Evolutionary conservation across 768 basidiomycete genomes (phyloP), one percentile per base, ranked within the genome.

Genomic region (Suillus subaureus): DNA sequence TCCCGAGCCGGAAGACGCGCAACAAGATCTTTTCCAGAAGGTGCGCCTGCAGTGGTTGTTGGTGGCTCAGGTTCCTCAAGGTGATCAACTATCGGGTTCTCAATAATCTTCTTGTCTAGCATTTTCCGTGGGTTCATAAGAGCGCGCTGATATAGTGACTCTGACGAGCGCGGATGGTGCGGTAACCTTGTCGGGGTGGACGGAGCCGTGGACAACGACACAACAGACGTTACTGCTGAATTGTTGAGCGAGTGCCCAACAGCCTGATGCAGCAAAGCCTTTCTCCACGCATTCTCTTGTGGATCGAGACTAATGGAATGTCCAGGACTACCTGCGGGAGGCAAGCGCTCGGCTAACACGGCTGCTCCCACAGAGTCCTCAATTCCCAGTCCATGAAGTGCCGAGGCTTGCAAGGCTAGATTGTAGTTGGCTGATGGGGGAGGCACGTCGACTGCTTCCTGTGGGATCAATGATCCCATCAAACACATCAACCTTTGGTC

Each of bases 401-500:
- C 89, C 63, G 92, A 91, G 31, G 92, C 85, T 72, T 93, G 92
- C 45, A 90, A 85, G 8, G 89, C 86, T 69, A 93, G 89, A 1
- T 88, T 89, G 72, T 91, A 92, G 42, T 81, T 82, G 43, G 88
- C 80, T 42, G 89, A 86, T 8, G 87, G 89, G 6, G 83, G 87
- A 0, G 93, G 93, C 40, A 94, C 73, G 72, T 94, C 93, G 42
- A 94, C 92, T 31, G 84, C 85, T 71, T 94, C 93, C 31, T n/a
- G 93, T 94, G 13, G 93, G 93, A 77, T 94, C 93, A 70, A 94
- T 88, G 62, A 91, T 82, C 70, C 87, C 80, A 72, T 87, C 83
- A 67, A 83, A 75, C n/a, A 73, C 68, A 61, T 75, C 70, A 65
- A 76, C 73, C 66, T 77, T 78, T 51, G 71, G 74, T 61, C 77